A percentile compares a stretch with the other conserved stretches of the same genome.
Conservation (phyloP, 352 stramenopile species). For the Globisporangium nodosum region DNA sequence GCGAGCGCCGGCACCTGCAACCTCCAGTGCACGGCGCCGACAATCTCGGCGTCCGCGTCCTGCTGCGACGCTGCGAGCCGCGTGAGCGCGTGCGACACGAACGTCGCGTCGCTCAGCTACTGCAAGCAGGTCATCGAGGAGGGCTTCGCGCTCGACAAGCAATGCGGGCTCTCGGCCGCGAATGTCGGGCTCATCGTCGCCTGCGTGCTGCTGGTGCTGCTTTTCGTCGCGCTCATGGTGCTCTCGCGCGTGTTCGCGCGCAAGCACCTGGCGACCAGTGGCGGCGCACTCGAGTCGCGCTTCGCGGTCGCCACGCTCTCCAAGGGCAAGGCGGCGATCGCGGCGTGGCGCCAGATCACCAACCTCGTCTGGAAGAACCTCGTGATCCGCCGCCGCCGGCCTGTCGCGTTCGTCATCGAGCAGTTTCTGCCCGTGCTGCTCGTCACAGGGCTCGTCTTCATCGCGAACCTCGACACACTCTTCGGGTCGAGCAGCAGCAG, state of each 20-base stretch:
- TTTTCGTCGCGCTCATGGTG: constrained; percentile 16
- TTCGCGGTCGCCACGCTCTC: constrained; percentile 17
- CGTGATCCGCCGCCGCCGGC: constrained; percentile 35
- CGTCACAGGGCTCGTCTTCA: constrained; percentile 43
- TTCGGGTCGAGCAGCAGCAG: constrained; percentile 17
- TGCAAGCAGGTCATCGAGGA: constrained; percentile 36
- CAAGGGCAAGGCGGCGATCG: constrained; percentile 23
- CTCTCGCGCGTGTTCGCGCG: background rate
- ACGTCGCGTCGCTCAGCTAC: constrained; percentile 19
- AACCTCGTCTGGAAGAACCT: constrained; percentile 78
- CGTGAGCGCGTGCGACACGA: constrained; percentile 23
- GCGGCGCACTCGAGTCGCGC: constrained; percentile 22
- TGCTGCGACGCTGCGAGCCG: constrained; percentile 25
- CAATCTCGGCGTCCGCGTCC: constrained; percentile 23
- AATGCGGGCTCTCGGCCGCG: constrained; percentile 27
- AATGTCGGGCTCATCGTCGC: constrained; percentile 29
- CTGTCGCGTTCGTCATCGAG: constrained; percentile 54
- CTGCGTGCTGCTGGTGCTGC: constrained; percentile 25
- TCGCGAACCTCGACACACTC: constrained; percentile 53
- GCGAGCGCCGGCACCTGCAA: constrained; percentile 18
- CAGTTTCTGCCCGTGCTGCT: constrained; percentile 48
- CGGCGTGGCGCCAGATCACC: constrained; percentile 40
- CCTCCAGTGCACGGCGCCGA: constrained; percentile 27
- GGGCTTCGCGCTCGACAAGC: constrained; percentile 27
- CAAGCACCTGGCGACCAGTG: constrained; percentile 7